Conservation (phyloP, 345 rosid species). For the Erodium maritimum region DNA sequence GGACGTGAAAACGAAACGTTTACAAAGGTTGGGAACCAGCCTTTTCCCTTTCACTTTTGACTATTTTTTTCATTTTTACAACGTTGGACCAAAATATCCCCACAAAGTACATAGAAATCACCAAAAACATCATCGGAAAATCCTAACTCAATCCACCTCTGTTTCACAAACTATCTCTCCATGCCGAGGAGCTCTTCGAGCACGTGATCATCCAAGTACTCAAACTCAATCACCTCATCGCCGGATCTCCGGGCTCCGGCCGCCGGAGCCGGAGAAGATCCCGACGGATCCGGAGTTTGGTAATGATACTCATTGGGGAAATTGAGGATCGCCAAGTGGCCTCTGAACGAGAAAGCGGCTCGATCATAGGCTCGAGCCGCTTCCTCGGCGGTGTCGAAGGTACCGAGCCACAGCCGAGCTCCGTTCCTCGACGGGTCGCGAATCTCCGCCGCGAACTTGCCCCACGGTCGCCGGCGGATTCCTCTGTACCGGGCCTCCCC, state of each 20-base stretch:
- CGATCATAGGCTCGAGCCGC: slow-evolving; percentile 55
- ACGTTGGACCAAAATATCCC: no score
- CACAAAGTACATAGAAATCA: no score
- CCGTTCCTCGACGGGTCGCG: slow-evolving; percentile 64
- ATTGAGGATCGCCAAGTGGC: slow-evolving; percentile 48
- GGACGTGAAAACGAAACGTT: no score
- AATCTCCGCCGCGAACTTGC: slow-evolving; percentile 74
- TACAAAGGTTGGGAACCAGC: no score
- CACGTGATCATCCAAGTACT: slow-evolving; percentile 54
- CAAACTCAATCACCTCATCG: slow-evolving; percentile 52
- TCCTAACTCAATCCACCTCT: no score
- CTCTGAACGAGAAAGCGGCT: slow-evolving; percentile 47
- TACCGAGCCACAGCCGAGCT: slow-evolving; percentile 60
- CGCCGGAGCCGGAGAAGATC: slow-evolving; percentile 7
- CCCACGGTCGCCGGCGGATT: slow-evolving; percentile 69
- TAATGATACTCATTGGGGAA: slow-evolving; percentile 48
- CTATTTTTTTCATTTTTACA: no score
- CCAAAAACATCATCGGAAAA: no score
- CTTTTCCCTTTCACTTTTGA: no score
- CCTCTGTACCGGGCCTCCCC: slow-evolving; percentile 50
- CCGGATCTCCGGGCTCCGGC: slow-evolving; percentile 12
- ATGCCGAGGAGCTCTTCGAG: slow-evolving; percentile 58
- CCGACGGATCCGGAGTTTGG: slow-evolving; percentile 1
- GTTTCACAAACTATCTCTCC: no score
- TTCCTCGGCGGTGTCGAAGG: slow-evolving; percentile 43